Conservation (phyloP, 2,329 filamentous ascomycete species). For the Apiospora hydei region DNA sequence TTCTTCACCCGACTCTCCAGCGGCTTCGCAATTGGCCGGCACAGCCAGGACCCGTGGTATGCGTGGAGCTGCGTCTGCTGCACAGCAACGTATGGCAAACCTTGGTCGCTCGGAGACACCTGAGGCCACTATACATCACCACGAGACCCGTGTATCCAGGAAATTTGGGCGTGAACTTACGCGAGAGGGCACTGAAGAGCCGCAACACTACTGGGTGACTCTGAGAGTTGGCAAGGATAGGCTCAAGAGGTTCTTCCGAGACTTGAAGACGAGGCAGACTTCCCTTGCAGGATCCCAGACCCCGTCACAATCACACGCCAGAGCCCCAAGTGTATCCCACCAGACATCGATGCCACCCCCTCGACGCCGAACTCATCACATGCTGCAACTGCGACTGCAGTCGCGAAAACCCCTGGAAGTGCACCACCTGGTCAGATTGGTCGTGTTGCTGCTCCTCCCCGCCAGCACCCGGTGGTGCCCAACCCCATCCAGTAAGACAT, state of each 20-base stretch:
- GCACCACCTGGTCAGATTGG: slow-evolving; percentile 66
- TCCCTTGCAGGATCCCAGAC: slow-evolving; percentile 52
- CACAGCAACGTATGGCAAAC: slow-evolving; percentile 86
- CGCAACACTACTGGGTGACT: slow-evolving; percentile 74
- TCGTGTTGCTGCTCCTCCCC: slow-evolving; percentile 73
- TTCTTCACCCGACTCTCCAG: slow-evolving; percentile 85
- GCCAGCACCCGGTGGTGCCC: slow-evolving; percentile 59
- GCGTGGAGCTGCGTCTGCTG: slow-evolving; percentile 85
- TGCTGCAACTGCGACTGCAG: slow-evolving; percentile 30
- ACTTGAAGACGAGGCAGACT: slow-evolving; percentile 52
- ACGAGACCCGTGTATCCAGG: slow-evolving; percentile 75
- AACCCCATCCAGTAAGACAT: slow-evolving; percentile 66
- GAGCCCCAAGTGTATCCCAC: slow-evolving; percentile 52
- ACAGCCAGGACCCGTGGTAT: slow-evolving; percentile 88
- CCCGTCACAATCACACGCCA: slow-evolving; percentile 54
- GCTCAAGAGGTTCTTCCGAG: slow-evolving; percentile 70
- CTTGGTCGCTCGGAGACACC: slow-evolving; percentile 88
- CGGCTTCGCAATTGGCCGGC: slow-evolving; percentile 74
- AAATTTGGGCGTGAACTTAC: slow-evolving; percentile 65
- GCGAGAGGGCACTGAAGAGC: slow-evolving; percentile 83
- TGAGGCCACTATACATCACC: slow-evolving; percentile 73
- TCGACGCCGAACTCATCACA: slow-evolving; percentile 41
- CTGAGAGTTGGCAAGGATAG: slow-evolving; percentile 77
- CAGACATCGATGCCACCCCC: slow-evolving; percentile 46
- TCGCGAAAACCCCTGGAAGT: slow-evolving; percentile 30